A percentile compares a stretch with the other conserved stretches of the same genome.
Evolutionary conservation across 2,329 filamentous ascomycete genomes (phyloP).

Genomic region (Claviceps paspali): DNA sequence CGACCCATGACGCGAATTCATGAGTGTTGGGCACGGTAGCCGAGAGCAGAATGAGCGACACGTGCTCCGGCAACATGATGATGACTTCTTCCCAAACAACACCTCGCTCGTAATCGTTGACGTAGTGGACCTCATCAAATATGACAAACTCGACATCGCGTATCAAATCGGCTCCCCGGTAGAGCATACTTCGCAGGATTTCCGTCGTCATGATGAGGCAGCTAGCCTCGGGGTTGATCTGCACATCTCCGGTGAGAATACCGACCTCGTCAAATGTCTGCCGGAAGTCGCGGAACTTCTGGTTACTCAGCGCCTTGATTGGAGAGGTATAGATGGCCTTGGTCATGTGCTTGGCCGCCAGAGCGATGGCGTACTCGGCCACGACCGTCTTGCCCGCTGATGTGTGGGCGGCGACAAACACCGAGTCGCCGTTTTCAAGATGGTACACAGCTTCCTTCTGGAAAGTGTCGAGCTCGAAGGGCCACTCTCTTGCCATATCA

Average conservation of each 20-base stretch:
- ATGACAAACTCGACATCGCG: slow-evolving; percentile 97
- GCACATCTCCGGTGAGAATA: slow-evolving; percentile 91
- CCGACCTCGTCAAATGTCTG: slow-evolving; percentile 87
- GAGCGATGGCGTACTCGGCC: slow-evolving; percentile 90
- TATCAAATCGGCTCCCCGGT: slow-evolving; percentile 87
- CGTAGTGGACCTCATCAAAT: slow-evolving; percentile 97
- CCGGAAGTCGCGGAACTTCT: slow-evolving; percentile 94
- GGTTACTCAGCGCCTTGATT: slow-evolving; percentile 95
- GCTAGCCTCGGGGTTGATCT: slow-evolving; percentile 93
- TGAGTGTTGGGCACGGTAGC: slow-evolving; percentile 95
- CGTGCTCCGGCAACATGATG: slow-evolving; percentile 96
- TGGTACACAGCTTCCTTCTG: slow-evolving; percentile 98
- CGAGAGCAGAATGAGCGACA: slow-evolving; percentile 86
- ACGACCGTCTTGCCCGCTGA: slow-evolving; percentile 97
- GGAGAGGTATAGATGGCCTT: slow-evolving; percentile 98
- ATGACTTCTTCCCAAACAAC: slow-evolving; percentile 99
- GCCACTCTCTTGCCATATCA: slow-evolving; percentile 91
- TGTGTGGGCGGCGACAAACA: slow-evolving; percentile 94
- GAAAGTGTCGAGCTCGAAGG: slow-evolving; percentile 94
- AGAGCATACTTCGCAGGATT: slow-evolving; percentile 95
- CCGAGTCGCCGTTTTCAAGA: slow-evolving; percentile 87
- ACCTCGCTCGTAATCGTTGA: slow-evolving; percentile 88
- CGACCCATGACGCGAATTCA: slow-evolving; percentile 97
- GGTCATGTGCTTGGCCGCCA: slow-evolving; percentile 97
- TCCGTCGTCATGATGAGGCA: slow-evolving; percentile 99